phyloP scores from a whole-genome alignment of 139 green algal genomes.

The Chlorella sp. region DNA sequence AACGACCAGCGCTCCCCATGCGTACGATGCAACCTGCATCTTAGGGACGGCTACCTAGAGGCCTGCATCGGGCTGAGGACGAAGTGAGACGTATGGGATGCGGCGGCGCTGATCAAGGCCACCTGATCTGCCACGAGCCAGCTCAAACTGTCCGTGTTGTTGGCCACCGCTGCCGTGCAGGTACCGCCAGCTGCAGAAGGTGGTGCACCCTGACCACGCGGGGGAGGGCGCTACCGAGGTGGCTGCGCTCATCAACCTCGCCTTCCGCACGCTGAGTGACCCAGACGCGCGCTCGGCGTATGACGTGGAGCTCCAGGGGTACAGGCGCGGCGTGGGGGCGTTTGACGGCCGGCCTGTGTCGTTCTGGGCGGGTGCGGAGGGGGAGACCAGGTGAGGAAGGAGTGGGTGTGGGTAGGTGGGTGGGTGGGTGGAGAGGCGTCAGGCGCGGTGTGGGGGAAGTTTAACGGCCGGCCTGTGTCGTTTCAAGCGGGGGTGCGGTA shows the following conservation, averaged over 20 bases:
- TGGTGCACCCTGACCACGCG: neutral
- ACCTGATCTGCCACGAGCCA: neutral
- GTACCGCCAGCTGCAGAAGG: slow-evolving; percentile 4
- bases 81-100: neutral
- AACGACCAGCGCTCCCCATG: neutral
- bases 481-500: slow-evolving; percentile 19
- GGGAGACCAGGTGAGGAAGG: too few relatives aligned
- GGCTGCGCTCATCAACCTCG: slow-evolving; percentile 1
- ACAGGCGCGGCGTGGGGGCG: neutral
- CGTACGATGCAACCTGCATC: neutral
- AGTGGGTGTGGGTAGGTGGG: too few relatives aligned
- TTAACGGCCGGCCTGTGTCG: slow-evolving; percentile 20
- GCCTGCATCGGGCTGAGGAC: neutral
- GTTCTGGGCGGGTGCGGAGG: slow-evolving; percentile 13
- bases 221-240: slow-evolving; percentile 1
- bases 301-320: slow-evolving; percentile 5
- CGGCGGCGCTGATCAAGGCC: neutral
- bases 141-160: neutral
- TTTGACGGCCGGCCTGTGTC: slow-evolving; percentile 24
- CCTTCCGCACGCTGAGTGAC: slow-evolving; percentile 5
- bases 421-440: too few relatives aligned
- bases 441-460: slow-evolving; percentile 6
- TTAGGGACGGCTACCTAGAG: neutral
- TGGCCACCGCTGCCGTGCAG: neutral
- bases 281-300: neutral